These are phyloP conservation scores for Sanghuangporus baumii DNA, from an alignment of 1,284 basidiomycete genomes.

Conservation along the genomic window DNA sequence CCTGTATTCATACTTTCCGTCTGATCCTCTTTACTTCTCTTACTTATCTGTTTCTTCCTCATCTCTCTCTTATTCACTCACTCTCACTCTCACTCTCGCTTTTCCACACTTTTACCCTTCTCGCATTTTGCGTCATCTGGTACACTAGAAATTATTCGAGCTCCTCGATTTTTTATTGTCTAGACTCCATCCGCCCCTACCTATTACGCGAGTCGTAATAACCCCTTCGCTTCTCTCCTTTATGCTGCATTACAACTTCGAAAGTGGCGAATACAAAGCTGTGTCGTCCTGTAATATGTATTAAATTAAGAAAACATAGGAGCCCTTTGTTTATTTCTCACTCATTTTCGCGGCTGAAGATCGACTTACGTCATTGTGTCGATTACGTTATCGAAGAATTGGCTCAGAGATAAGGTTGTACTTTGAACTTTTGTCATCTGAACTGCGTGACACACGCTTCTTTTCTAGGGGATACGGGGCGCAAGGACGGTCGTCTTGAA, in stretches of 20 bases:
- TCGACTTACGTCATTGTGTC: background rate
- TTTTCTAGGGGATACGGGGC: too few species aligned
- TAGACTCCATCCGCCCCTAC: background rate
- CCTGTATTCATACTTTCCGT: background rate
- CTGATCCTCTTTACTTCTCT: background rate
- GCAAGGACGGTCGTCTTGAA: too few species aligned
- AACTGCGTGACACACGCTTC: too few species aligned
- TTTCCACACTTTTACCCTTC: background rate
- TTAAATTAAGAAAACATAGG: constrained; percentile 9
- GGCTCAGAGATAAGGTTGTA: background rate
- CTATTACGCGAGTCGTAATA: constrained; percentile 15
- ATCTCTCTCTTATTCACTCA: background rate
- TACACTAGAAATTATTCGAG: constrained; percentile 8
- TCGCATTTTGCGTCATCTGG: background rate
- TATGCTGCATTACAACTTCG: background rate
- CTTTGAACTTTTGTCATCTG: too few species aligned
- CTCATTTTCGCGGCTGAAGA: background rate
- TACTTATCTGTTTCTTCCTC: background rate
- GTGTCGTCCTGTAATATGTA: constrained; percentile 4
- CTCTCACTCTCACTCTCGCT: background rate
- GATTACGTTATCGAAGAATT: background rate
- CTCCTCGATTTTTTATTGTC: constrained; percentile 1
- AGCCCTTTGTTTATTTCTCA: background rate
- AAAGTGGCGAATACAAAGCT: background rate
- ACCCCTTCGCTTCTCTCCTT: background rate